Conservation (phyloP, 176 grass and related monocot genomes). For the Luzula sylvatica region DNA sequence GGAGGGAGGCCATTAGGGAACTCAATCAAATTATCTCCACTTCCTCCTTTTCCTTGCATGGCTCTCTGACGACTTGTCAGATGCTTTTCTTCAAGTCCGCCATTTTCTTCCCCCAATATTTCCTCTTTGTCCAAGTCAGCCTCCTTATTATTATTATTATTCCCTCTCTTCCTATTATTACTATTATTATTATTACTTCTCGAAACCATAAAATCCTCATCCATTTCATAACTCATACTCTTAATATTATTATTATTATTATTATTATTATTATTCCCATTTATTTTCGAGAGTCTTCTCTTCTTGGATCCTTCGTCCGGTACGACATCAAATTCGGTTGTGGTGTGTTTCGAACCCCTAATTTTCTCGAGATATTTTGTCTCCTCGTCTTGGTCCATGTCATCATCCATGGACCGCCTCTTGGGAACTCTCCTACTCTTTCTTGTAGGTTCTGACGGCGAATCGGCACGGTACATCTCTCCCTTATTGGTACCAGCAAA, state of each 20-base stretch:
- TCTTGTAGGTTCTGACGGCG: slow-evolving; percentile 36
- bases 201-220: slow-evolving; percentile 55
- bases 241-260: slow-evolving; percentile 9
- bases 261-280: slow-evolving; percentile 22
- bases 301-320: slow-evolving; percentile 43
- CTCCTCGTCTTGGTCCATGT: slow-evolving; percentile 56
- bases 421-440: slow-evolving; percentile 78
- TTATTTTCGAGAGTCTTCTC: slow-evolving; percentile 50
- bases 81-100: slow-evolving; percentile 31
- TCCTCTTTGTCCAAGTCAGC: slow-evolving; percentile 34
- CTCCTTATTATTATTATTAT: slow-evolving; percentile 35
- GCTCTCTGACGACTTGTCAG: slow-evolving; percentile 81
- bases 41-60: slow-evolving; percentile 71
- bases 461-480: slow-evolving; percentile 31
- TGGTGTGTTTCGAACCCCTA: slow-evolving; percentile 32
- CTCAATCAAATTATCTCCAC: slow-evolving; percentile 66
- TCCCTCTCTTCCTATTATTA: slow-evolving; percentile 29
- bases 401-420: slow-evolving; percentile 32
- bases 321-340: slow-evolving; percentile 39
- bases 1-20: slow-evolving; percentile 81
- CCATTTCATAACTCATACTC: slow-evolving; percentile 50
- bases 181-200: slow-evolving; percentile 5
- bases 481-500: slow-evolving; percentile 21
- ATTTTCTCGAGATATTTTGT: slow-evolving; percentile 59
- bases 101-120: slow-evolving; percentile 65